Evolutionary conservation across 345 rosid species (phyloP).

Genomic region (Syzygium aromaticum): DNA sequence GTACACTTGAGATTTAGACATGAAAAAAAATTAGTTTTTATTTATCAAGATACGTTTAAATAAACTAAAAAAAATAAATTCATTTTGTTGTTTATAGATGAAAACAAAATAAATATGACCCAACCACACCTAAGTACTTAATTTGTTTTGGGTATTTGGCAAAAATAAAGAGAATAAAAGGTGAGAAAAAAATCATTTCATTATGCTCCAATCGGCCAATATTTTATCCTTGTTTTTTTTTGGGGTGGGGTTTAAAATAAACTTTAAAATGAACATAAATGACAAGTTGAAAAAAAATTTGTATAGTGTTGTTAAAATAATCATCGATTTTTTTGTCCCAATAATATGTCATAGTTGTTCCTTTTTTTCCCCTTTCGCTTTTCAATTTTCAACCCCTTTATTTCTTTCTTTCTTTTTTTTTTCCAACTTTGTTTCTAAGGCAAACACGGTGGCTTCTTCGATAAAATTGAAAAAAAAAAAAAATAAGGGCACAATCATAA

Average conservation of each 20-base stretch:
- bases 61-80: too few species aligned
- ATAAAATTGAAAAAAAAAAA: not conserved
- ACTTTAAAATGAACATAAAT: not conserved
- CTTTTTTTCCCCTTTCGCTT: not conserved
- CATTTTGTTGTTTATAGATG: not conserved
- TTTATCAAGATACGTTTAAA: too few species aligned
- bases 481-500: not conserved
- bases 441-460: not conserved
- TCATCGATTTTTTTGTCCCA: not conserved
- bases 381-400: not conserved
- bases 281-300: not conserved
- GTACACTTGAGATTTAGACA: too few species aligned
- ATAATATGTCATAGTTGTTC: not conserved
- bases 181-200: not conserved
- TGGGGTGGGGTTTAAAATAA: not conserved
- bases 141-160: not conserved
- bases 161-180: not conserved
- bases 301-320: not conserved
- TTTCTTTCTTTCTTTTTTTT: not conserved
- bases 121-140: not conserved
- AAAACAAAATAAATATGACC: not conserved
- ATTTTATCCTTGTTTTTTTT: not conserved
- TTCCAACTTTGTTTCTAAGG: not conserved
- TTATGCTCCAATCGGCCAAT: not conserved
- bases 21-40: too few species aligned